These are phyloP conservation scores for Amphicarpaea edgeworthii DNA, from an alignment of 306 rosid species.

Conservation along the genomic window DNA sequence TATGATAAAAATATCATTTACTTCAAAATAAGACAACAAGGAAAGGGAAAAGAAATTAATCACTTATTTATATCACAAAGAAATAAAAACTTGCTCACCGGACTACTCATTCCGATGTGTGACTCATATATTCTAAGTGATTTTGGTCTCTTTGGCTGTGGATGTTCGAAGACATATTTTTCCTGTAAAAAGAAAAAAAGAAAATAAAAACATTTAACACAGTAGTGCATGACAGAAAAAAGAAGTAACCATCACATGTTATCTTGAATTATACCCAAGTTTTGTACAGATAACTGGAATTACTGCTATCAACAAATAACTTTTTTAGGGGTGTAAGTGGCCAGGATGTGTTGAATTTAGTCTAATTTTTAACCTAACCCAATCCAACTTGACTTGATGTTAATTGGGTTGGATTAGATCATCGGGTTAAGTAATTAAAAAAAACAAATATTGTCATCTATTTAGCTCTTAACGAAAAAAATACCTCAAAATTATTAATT, in stretches of 20 bases:
- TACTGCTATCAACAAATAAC: constrained; percentile 24
- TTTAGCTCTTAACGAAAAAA: too few relatives aligned
- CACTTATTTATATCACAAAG: constrained; percentile 39
- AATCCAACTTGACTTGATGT: too few relatives aligned
- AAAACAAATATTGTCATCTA: too few relatives aligned
- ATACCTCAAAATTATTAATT: too few relatives aligned
- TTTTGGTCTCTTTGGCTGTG: constrained; percentile 88
- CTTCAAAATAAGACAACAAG: constrained; percentile 25
- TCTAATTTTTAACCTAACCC: too few relatives aligned
- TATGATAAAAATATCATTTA: constrained; percentile 19
- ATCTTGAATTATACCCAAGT: constrained; percentile 15
- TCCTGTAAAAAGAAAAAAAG: constrained; percentile 63
- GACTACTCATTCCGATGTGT: constrained; percentile 98
- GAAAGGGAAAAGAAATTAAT: constrained; percentile 23
- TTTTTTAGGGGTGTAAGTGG: too few relatives aligned
- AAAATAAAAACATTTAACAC: constrained; percentile 36
- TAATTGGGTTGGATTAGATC: too few relatives aligned
- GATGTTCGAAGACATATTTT: constrained; percentile 77
- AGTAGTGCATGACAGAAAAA: constrained; percentile 31
- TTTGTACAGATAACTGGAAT: constrained; percentile 24
- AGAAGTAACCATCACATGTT: constrained; percentile 18
- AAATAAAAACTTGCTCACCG: constrained; percentile 63
- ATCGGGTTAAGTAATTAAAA: too few relatives aligned
- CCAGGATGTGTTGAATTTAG: too few relatives aligned
- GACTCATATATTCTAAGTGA: constrained; percentile 96